Base-by-base conservation (phyloP, 2,329 filamentous ascomycete species). In the Phyllachora maydis region DNA sequence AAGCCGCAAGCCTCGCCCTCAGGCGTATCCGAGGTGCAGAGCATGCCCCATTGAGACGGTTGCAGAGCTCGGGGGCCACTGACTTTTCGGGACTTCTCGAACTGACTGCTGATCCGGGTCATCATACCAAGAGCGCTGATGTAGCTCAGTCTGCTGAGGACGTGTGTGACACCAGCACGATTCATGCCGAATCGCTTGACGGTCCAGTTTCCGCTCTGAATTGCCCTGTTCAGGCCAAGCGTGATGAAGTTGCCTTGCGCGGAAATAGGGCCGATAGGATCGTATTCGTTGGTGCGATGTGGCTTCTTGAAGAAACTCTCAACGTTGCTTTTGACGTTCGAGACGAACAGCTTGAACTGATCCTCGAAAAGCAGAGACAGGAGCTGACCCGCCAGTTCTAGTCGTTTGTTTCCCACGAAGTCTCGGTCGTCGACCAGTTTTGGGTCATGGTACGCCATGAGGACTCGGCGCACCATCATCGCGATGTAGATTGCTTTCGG, bases 101-200 rank as follows among this genome's bases (percentile, higher is more conserved):
- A 98, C 52, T 98, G 88, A 61, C 78, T 90, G 46, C 76, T 88
- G 40, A 98, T 95, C 46, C 88, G 66, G 9, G 88, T 98, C 88
- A 98, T 98, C 90, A 98, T 98, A 31, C 90, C 90, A 14, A 98
- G 65, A 14, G 88, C 88, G 32, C 76, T 78, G 45, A 98, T 93
- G 42, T 95, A 98, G 47, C 85, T 95, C 26, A 98, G 58, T 32
- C 88, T 70, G 49, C 85, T 95, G 23, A 98, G 59, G 19, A 98
- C 82, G 47, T 98, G 88, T 0, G 90, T 95, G 12, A 98, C 82
- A 42, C 88, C 88, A 12, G 88, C 85, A 43, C 85, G 65, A 42
- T 95, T 90, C 88, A 98, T 98, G 47, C 85, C 82, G 56, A 98
- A 98, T 44, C 90, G 81, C 50, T 93, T 93, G 35, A 98, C 62